A percentile compares a stretch with the other conserved stretches of the same genome.
Evolutionary conservation across 371 early-diverging fungal genomes (phyloP).

Genomic region (Basidiobolus meristosporus): DNA sequence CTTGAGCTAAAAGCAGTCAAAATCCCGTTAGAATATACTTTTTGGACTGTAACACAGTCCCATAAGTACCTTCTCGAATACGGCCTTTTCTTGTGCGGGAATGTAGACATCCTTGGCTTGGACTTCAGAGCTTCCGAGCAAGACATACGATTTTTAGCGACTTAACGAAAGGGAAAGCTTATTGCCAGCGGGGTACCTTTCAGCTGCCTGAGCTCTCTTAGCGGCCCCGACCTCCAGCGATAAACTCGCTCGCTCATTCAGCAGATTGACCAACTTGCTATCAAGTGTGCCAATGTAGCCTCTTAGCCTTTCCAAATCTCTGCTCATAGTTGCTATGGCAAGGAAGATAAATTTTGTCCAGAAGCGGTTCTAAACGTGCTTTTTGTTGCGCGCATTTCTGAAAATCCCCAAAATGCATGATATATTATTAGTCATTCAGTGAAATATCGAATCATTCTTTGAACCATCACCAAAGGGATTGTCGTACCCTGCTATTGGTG

Average conservation of each 20-base stretch:
- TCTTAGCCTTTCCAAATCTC: constrained; percentile 12
- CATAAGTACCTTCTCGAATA: constrained; percentile 15
- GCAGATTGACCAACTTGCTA: constrained; percentile 44
- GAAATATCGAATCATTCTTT: no score
- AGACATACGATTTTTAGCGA: background rate
- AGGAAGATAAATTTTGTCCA: no score
- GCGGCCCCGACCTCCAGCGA: constrained; percentile 67
- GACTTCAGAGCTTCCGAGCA: background rate
- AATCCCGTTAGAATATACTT: background rate
- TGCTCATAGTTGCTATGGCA: no score
- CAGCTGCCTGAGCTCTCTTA: constrained; percentile 12
- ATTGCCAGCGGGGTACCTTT: background rate
- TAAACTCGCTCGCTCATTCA: constrained; percentile 73
- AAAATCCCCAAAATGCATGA: no score
- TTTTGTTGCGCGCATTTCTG: no score
- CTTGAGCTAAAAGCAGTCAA: constrained; percentile 15
- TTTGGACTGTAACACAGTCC: background rate
- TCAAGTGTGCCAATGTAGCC: constrained; percentile 62
- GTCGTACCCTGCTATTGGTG: no score
- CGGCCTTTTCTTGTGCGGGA: constrained; percentile 22
- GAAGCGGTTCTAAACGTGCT: no score
- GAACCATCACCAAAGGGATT: no score
- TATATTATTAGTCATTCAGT: no score
- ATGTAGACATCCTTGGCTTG: constrained; percentile 14
- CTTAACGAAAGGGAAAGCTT: background rate